Conservation (phyloP, 495 filamentous ascomycete genomes). For the Hypoxylon fuscum region DNA sequence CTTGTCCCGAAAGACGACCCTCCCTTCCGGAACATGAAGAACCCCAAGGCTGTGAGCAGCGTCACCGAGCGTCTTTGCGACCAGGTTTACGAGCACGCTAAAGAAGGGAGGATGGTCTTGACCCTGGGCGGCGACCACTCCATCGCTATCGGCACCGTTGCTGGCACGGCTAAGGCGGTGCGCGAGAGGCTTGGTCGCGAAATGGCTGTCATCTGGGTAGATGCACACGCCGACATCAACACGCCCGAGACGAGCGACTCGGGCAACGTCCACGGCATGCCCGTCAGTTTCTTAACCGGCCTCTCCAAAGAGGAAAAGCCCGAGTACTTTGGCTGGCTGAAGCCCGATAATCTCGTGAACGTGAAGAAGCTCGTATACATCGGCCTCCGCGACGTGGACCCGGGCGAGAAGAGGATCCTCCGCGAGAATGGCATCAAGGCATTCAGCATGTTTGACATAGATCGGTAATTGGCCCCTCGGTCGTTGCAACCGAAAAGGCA, state of each 20-base stretch:
- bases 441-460: constrained; percentile 98
- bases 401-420: constrained; percentile 88
- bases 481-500: not conserved
- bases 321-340: constrained; percentile 88
- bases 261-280: constrained; percentile 99
- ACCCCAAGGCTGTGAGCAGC: constrained; percentile 84
- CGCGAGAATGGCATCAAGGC: constrained; percentile 90
- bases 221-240: constrained; percentile 98
- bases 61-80: constrained; percentile 82
- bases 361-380: constrained; percentile 96
- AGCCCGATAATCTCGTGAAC: constrained; percentile 65
- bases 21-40: constrained; percentile 89
- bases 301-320: constrained; percentile 75
- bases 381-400: constrained; percentile 90
- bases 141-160: constrained; percentile 93
- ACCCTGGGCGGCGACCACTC: constrained; percentile 97
- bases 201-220: constrained; percentile 96
- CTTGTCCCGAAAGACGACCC: constrained; percentile 78
- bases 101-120: constrained; percentile 84
- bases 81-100: constrained; percentile 89
- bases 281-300: constrained; percentile 89
- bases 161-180: constrained; percentile 83
- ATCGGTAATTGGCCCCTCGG: constrained; percentile 64
- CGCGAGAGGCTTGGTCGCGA: constrained; percentile 82
- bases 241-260: constrained; percentile 87